Conservation (phyloP, 2,329 filamentous ascomycete genomes). For the Aureobasidium uvarum region DNA sequence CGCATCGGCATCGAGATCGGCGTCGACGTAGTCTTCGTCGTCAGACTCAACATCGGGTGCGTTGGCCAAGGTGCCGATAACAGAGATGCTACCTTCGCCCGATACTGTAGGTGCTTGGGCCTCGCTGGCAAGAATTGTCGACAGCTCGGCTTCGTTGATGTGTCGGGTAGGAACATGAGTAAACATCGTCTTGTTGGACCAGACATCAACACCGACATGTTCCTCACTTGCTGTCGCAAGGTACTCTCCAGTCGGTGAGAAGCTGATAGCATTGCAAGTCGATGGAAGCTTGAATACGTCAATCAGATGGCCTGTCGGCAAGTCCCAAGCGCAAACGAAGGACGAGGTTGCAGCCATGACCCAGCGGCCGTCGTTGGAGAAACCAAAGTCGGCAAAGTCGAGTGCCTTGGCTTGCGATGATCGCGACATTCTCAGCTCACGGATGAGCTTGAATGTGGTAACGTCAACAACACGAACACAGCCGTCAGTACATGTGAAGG, state of each 20-base stretch:
- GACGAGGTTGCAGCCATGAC: conserved; percentile 84
- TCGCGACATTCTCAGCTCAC: conserved; percentile 81
- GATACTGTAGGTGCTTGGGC: conserved; percentile 61
- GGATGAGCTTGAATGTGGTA: conserved; percentile 83
- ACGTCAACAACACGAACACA: conserved; percentile 87
- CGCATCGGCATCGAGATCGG: conserved; percentile 40
- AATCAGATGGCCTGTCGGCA: conserved; percentile 92
- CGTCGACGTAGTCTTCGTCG: conserved; percentile 55
- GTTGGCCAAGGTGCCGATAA: conserved; percentile 72
- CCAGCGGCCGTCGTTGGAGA: conserved; percentile 93
- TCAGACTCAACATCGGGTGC: conserved; percentile 48
- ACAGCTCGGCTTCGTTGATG: conserved; percentile 74
- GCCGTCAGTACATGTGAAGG: conserved; percentile 83
- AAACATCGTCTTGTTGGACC: conserved; percentile 93
- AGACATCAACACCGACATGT: conserved; percentile 84
- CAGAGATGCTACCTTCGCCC: conserved; percentile 72
- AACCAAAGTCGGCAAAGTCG: conserved; percentile 48
- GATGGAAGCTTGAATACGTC: conserved; percentile 80
- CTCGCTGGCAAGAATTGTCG: conserved; percentile 53
- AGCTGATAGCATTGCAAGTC: conserved; percentile 78
- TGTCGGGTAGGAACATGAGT: conserved; percentile 82
- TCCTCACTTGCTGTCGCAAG: conserved; percentile 85
- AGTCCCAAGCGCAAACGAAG: conserved; percentile 82
- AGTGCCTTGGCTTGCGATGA: conserved; percentile 32
- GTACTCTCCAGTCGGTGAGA: conserved; percentile 88